These are phyloP conservation scores for Komagataea norvegica DNA, from an alignment of 1,139 yeast species.

Conservation along the genomic window DNA sequence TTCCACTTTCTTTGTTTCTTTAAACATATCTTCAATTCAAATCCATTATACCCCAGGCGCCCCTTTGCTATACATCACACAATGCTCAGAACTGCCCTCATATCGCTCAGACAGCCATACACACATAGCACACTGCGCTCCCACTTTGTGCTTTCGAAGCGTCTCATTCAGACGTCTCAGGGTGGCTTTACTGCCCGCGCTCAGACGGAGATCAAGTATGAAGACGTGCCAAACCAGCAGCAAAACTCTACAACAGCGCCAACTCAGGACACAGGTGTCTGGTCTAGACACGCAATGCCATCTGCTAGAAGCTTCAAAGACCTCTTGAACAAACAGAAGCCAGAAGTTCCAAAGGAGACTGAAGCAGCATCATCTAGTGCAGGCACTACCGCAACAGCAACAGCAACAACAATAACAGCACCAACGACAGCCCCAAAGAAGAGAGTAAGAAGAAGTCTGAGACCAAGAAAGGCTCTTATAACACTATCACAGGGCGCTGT, in stretches of 20 bases:
- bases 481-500: slow-evolving; percentile 73
- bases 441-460: slow-evolving; percentile 60
- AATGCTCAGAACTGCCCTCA: slow-evolving; percentile 1
- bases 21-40: not conserved
- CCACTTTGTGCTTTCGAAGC: not conserved
- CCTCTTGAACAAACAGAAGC: slow-evolving; percentile 18
- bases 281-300: slow-evolving; percentile 25
- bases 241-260: not conserved
- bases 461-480: slow-evolving; percentile 86
- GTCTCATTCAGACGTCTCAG: slow-evolving; percentile 10
- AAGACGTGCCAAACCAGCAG: slow-evolving; percentile 6
- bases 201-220: slow-evolving; percentile 11
- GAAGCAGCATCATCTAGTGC: slow-evolving; percentile 1
- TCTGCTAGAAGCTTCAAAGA: slow-evolving; percentile 26
- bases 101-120: not conserved
- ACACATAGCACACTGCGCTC: not conserved
- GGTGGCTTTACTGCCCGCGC: slow-evolving; percentile 5
- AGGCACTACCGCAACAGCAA: slow-evolving; percentile 1
- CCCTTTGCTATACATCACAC: not conserved
- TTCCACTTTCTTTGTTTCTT: not conserved
- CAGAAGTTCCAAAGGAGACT: slow-evolving; percentile 5
- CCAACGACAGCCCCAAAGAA: slow-evolving; percentile 26
- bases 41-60: not conserved
- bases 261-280: slow-evolving; percentile 8
- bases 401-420: slow-evolving; percentile 2